Evolutionary conservation across 441 rosid species (phyloP).

Genomic region (Populus hybrid): DNA sequence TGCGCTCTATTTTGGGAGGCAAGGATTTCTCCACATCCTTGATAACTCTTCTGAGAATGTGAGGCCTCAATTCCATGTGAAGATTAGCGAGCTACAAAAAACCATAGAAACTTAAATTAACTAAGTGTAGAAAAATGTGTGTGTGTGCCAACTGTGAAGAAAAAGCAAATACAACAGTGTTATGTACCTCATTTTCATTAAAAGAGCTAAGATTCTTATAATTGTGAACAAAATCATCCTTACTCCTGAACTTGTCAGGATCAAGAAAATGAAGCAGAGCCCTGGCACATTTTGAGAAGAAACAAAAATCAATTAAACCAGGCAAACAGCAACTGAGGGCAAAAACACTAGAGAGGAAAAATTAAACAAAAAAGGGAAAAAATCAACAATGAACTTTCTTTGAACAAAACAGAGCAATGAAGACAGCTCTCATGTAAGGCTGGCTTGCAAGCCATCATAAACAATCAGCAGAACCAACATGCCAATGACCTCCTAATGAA

Average conservation of each 20-base stretch:
- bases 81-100: slow-evolving; percentile 86
- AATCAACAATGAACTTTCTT: background rate
- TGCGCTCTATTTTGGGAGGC: slow-evolving; percentile 99
- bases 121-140: background rate
- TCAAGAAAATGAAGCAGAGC: slow-evolving; percentile 99
- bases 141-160: background rate
- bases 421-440: background rate
- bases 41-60: slow-evolving; percentile 96
- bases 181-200: slow-evolving; percentile 85
- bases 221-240: slow-evolving; percentile 95
- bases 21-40: slow-evolving; percentile 99
- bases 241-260: slow-evolving; percentile 82
- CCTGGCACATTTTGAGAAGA: slow-evolving; percentile 42
- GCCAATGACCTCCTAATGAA: background rate
- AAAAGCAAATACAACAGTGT: background rate
- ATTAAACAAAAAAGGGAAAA: background rate
- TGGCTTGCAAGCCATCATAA: background rate
- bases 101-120: background rate
- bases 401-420: background rate
- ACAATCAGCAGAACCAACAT: background rate
- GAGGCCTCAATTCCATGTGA: slow-evolving; percentile 98
- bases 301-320: background rate
- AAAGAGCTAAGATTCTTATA: slow-evolving; percentile 98
- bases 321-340: background rate
- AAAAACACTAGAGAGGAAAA: background rate